Base-by-base conservation (phyloP, 257 asterid species). In the Cordia subcordata region DNA sequence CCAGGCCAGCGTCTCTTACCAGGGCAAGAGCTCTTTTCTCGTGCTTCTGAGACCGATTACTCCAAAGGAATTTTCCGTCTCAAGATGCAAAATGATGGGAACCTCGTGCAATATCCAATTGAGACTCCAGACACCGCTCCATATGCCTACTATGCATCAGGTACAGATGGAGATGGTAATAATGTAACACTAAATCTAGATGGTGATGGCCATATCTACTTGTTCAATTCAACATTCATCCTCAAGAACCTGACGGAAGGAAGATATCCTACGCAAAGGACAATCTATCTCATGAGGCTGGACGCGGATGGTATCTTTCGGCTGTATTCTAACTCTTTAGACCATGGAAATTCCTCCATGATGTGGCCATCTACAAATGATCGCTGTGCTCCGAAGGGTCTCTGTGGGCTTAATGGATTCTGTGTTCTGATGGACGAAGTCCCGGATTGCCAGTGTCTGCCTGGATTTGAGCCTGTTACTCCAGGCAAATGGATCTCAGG, bases 291-390 rank as follows among this genome's bases (percentile, higher is more conserved):
- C 13, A 33, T 66, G 53, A 74, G 65, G 61, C 23, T 85, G 4
- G 88, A 85, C 14, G 69, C 27, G 5, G 86, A 75, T 53, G 93
- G 88, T 6, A 66, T 81, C 11, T 32, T 81, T 27, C 64, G 80
- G 12, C n/a, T 77, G 18, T 84, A 82, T 66, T 77, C 73, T 5
- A 57, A 53, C 11, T 54, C 81, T 0, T 12, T 73, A 51, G 39
- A 64, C 11, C 47, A 13, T 19, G 71, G 66, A 3, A 61, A 63
- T 13, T 72, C 78, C 82, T 59, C 57, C 0, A 11, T 8, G 1
- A 33, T 19, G 8, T 79, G 71, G 79, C 5, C 64, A 3, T 16
- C 68, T 52, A 46, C 79, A 6, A 0, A 13, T 0, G 66, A 77
- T 21, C 21, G 37, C 47, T 84, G 93, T 40, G 52, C 0, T 19